Conservation (phyloP, 768 basidiomycete genomes). For the Lentinula aciculospora region DNA sequence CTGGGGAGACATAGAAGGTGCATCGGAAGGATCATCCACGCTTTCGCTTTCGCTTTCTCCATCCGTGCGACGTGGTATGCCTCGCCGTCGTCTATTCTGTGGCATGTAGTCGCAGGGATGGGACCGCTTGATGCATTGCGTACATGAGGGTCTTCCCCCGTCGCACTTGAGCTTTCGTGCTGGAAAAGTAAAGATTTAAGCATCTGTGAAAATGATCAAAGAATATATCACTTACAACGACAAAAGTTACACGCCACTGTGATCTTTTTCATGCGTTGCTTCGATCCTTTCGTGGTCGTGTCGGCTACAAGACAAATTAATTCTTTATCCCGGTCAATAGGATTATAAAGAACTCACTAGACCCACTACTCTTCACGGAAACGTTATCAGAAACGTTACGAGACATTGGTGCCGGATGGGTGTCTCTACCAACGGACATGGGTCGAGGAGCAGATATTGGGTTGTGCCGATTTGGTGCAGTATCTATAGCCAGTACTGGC, state of each 20-base stretch:
- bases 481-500: conserved; percentile 60
- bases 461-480: conserved; percentile 42
- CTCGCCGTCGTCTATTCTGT: conserved; percentile 68
- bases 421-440: conserved; percentile 36
- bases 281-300: conserved; percentile 39
- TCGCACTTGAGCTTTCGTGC: conserved; percentile 89
- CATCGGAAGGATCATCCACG: conserved; percentile 51
- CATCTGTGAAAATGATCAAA: neutral
- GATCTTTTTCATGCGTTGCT: conserved; percentile 77
- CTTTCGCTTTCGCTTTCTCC: conserved; percentile 69
- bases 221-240: conserved; percentile 54
- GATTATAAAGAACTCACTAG: conserved; percentile 26
- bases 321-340: conserved; percentile 1
- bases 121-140: conserved; percentile 74
- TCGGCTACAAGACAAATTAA: conserved; percentile 11
- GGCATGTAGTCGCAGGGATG: conserved; percentile 80
- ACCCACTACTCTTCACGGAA: conserved; percentile 16
- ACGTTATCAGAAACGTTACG: conserved; percentile 34
- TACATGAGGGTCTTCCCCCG: conserved; percentile 77
- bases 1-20: conserved; percentile 54
- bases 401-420: conserved; percentile 34
- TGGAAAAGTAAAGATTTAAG: conserved; percentile 25
- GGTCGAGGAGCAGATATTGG: conserved; percentile 42
- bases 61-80: conserved; percentile 49
- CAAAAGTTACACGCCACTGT: conserved; percentile 90